These are phyloP conservation scores for Fusarium acutatum DNA, from an alignment of 2,329 filamentous ascomycete species.

Conservation along the genomic window DNA sequence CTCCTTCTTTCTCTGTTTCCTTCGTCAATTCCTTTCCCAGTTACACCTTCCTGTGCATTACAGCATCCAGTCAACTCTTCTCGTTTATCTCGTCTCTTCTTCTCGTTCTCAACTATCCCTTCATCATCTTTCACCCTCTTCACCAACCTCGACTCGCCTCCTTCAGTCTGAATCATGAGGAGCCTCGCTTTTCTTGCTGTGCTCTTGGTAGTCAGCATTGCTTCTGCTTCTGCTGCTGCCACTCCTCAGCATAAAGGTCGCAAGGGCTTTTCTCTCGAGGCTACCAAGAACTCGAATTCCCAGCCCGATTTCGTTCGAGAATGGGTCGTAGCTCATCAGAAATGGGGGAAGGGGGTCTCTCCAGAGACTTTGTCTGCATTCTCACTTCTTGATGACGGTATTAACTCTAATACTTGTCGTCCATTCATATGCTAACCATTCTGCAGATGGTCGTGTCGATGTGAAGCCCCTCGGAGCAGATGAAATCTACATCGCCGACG, in stretches of 20 bases:
- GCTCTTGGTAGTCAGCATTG: constrained; percentile 19
- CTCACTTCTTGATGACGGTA: constrained; percentile 45
- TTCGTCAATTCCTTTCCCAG: background rate
- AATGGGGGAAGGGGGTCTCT: constrained; percentile 46
- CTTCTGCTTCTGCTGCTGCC: constrained; percentile 2
- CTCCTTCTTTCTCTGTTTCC: background rate
- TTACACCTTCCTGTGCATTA: background rate
- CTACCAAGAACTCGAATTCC: constrained; percentile 28
- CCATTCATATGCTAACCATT: constrained; percentile 13
- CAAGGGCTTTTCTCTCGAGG: constrained; percentile 44
- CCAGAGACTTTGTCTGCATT: constrained; percentile 33
- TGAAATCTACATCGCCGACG: constrained; percentile 54
- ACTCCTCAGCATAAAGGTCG: constrained; percentile 3
- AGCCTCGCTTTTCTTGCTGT: constrained; percentile 20
- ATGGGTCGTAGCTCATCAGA: constrained; percentile 45
- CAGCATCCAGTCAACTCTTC: background rate
- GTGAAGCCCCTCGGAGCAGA: constrained; percentile 52
- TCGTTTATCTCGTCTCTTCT: background rate
- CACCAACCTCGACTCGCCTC: background rate
- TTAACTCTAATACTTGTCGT: background rate
- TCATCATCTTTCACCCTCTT: background rate
- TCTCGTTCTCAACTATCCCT: background rate
- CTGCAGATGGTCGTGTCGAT: constrained; percentile 45
- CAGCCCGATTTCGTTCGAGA: constrained; percentile 46
- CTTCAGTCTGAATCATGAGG: constrained; percentile 19